Conservation (phyloP, 306 rosid genomes). For the Castanea sativa region DNA sequence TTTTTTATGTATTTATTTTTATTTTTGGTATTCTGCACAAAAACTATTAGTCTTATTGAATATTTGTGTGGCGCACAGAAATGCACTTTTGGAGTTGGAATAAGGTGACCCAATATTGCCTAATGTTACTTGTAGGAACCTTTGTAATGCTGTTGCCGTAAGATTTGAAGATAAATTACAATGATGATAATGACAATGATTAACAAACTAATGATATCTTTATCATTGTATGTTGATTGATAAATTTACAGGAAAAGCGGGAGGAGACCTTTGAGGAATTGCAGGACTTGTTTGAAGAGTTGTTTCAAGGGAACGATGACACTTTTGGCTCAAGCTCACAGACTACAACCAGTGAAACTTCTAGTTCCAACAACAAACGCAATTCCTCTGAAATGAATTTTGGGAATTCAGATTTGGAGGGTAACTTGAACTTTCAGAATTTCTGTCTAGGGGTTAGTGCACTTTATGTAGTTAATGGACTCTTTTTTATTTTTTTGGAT, state of each 20-base stretch:
- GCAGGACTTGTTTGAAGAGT: conserved; percentile 77
- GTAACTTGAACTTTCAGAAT: conserved; percentile 36
- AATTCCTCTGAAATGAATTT: conserved; percentile 49
- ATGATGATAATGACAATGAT: no score
- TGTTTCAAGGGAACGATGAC: conserved; percentile 58
- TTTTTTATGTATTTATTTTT: no score
- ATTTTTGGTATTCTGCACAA: no score
- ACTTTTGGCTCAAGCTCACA: conserved; percentile 29
- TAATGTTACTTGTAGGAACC: no score
- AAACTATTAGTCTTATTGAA: no score
- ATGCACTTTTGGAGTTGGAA: no score
- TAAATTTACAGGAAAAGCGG: conserved; percentile 56
- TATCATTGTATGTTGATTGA: neutral
- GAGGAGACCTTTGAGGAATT: conserved; percentile 82
- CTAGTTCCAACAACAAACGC: conserved; percentile 59
- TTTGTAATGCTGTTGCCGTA: no score
- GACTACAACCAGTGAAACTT: conserved; percentile 27
- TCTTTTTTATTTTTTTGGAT: neutral
- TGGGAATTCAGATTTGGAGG: conserved; percentile 26
- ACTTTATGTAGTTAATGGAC: neutral
- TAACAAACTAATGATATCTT: neutral
- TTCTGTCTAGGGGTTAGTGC: conserved; percentile 86
- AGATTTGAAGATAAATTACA: no score
- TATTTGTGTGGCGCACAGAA: no score
- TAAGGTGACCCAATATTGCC: no score